phyloP scores from a whole-genome alignment of 345 rosid species.

The Citrus reticulata region DNA sequence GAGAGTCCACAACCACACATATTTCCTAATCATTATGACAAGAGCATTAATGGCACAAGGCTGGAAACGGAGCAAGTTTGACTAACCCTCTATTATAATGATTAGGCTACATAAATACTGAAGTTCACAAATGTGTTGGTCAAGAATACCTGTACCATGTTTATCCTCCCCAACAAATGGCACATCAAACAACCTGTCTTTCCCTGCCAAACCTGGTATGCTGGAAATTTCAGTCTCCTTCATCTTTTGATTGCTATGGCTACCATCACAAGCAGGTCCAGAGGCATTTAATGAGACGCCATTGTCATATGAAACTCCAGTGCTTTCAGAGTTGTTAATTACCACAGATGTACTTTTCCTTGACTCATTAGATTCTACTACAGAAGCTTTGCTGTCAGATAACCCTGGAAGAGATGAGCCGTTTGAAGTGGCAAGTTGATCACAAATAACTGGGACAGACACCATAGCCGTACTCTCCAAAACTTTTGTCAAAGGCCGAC shows the following conservation, averaged over 20 bases:
- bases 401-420: constrained; percentile 42
- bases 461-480: constrained; percentile 86
- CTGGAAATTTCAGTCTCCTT: constrained; percentile 56
- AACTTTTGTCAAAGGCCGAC: constrained; percentile 81
- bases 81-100: neutral
- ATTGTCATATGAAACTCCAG: constrained; percentile 59
- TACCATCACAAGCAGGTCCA: constrained; percentile 43
- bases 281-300: constrained; percentile 33
- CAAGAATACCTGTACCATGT: constrained; percentile 56
- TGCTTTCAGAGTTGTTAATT: constrained; percentile 67
- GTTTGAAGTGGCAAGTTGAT: constrained; percentile 58
- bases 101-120: neutral
- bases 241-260: constrained; percentile 40
- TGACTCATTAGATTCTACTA: constrained; percentile 53
- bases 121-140: constrained; percentile 1
- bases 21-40: neutral
- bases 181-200: constrained; percentile 69
- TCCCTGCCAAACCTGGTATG: constrained; percentile 40
- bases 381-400: constrained; percentile 57
- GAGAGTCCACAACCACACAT: neutral
- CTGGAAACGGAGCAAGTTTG: neutral
- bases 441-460: constrained; percentile 63
- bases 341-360: constrained; percentile 42
- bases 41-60: neutral
- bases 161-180: constrained; percentile 74